Evolutionary conservation across 1,139 yeast species (phyloP), one percentile per base, ranked within the genome.

Genomic region (Suhomyces terraborum): DNA sequence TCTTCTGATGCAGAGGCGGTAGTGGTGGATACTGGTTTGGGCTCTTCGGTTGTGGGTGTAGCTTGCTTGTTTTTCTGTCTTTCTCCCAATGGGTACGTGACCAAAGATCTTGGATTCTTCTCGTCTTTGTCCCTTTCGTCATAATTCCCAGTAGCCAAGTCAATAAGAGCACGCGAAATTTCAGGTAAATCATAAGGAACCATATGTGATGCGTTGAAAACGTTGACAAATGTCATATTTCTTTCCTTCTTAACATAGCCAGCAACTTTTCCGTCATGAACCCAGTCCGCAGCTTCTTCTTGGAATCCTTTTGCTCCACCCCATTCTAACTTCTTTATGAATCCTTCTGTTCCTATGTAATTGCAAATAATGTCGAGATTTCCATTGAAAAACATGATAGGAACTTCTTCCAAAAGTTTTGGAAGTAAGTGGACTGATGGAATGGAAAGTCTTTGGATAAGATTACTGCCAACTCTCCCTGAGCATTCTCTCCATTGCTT

Each of bases 361-460:
- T 93, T 93, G 66, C 99, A 93, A 43, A 93, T 86, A 38, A 88
- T 76, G 62, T 93, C 99, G 52, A 84, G 77, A 50, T 85, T 89
- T 36, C 98, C 99, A 56, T 85, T 85, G 64, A 88, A 89, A 46
- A 94, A 67, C 51, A 88, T 64, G 8, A 93, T 69, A 8, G 85
- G 84, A 6, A 87, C 52, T 40, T 82, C 69, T 40, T 73, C 69
- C 35, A 91, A 66, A 23, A 93, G 56, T 1, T 64, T 69, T 0
- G 96, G 94, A 17, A 94, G 62, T 30, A 89, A 63, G 31, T 74
- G 71, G 26, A 86, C 71, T 0, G 96, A 65, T 3, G 95, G 88
- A 24, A 62, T 56, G 0, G 89, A 74, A 17, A 73, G 56, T 25
- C 63, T 62, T 14, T 86, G 86, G 7, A 54, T 64, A 51, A 91